Conservation (phyloP, 2,329 filamentous ascomycete genomes). For the Trichoderma polysporum region DNA sequence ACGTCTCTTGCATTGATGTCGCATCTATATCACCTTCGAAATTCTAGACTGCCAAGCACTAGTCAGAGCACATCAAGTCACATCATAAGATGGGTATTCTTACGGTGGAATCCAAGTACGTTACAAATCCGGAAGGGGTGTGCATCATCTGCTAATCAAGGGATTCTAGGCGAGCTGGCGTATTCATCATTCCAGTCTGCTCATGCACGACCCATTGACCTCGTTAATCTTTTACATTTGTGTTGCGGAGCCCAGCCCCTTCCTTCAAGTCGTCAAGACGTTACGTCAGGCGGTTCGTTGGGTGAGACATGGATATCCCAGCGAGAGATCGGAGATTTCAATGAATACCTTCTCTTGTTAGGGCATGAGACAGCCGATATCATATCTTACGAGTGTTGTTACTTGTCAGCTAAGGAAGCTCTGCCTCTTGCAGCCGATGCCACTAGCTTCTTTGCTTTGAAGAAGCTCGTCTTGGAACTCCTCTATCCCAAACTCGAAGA, state of each 20-base stretch:
- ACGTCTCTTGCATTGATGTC: conserved; percentile 73
- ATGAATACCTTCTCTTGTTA: conserved; percentile 57
- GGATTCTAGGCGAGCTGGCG: conserved; percentile 57
- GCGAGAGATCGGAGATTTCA: conserved; percentile 43
- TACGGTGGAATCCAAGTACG: conserved; percentile 79
- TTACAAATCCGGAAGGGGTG: neutral
- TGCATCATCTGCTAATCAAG: neutral
- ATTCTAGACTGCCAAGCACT: conserved; percentile 66
- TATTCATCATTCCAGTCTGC: conserved; percentile 65
- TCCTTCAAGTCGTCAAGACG: conserved; percentile 31
- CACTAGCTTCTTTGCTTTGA: conserved; percentile 42
- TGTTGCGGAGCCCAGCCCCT: conserved; percentile 58
- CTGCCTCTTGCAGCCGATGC: conserved; percentile 32
- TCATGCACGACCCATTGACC: conserved; percentile 63
- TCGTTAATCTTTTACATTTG: conserved; percentile 67
- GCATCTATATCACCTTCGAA: conserved; percentile 64
- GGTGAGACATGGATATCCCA: conserved; percentile 49
- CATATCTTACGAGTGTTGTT: neutral
- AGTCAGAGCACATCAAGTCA: conserved; percentile 67
- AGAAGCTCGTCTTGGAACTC: conserved; percentile 54
- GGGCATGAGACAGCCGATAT: conserved; percentile 29
- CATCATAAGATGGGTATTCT: conserved; percentile 77
- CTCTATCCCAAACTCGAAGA: conserved; percentile 54
- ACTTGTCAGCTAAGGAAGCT: conserved; percentile 14
- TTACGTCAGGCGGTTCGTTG: conserved; percentile 48